Conservation (phyloP, 1,139 yeast genomes). For the Yamadazyma jaroonii region DNA sequence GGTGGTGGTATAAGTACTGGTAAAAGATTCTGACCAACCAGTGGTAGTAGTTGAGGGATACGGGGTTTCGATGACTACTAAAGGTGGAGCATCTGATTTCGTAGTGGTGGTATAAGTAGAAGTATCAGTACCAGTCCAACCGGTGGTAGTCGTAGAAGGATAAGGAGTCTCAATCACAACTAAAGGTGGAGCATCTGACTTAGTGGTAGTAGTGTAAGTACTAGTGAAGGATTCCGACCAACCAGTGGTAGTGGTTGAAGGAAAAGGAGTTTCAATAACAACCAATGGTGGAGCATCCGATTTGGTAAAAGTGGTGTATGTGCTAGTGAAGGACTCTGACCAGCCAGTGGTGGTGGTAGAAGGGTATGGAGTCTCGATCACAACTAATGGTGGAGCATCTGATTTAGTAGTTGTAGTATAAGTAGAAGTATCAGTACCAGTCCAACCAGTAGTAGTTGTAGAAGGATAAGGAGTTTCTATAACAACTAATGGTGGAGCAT, state of each 20-base stretch:
- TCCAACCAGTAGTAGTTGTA: background rate
- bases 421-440: background rate
- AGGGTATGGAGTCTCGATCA: no score
- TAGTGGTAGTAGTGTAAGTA: constrained; percentile 1
- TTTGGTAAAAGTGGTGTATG: background rate
- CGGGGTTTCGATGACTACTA: background rate
- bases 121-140: background rate
- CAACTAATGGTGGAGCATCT: background rate
- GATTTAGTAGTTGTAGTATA: constrained; percentile 2
- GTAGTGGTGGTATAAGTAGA: constrained; percentile 1
- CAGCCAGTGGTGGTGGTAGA: background rate
- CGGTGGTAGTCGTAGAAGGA: background rate
- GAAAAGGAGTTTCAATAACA: background rate
- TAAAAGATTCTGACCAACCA: no score
- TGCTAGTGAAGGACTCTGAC: no score
- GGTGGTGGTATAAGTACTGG: background rate
- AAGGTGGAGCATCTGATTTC: background rate
- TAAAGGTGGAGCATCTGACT: background rate
- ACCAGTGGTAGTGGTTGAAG: background rate
- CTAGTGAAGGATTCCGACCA: background rate
- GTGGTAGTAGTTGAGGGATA: background rate
- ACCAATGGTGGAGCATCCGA: background rate
- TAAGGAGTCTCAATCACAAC: background rate
- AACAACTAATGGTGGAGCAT: background rate
- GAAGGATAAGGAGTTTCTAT: background rate